Conservation (phyloP, 208 protist species). For the Trypanosoma conorhini region DNA sequence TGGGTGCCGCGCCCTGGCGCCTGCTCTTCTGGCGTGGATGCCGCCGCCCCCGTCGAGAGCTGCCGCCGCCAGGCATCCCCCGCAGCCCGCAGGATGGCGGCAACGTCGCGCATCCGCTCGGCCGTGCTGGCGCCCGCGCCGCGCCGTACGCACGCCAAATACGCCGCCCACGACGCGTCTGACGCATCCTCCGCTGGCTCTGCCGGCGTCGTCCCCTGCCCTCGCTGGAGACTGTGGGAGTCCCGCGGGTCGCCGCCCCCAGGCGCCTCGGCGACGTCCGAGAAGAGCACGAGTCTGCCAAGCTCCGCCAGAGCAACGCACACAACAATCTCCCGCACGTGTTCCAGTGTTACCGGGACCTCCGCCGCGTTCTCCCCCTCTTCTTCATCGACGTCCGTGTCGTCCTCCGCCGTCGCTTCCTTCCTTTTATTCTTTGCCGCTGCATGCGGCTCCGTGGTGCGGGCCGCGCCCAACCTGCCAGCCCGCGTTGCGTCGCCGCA, state of each 20-base stretch:
- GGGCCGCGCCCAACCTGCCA: background rate
- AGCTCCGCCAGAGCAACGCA: conserved; percentile 21
- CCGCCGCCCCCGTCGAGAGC: background rate
- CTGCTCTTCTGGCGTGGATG: background rate
- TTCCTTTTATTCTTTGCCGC: background rate
- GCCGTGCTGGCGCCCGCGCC: background rate
- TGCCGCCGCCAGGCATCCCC: conserved; percentile 10
- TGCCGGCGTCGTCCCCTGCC: background rate
- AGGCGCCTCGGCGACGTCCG: background rate
- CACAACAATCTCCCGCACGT: conserved; percentile 19
- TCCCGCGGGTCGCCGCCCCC: background rate
- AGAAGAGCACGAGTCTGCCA: conserved; percentile 2
- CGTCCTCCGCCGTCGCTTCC: background rate
- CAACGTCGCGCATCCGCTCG: conserved; percentile 15
- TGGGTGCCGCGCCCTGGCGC: background rate
- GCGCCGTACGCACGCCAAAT: background rate
- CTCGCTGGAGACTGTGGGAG: background rate
- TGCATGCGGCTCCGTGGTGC: background rate
- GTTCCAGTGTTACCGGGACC: background rate
- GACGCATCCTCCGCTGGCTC: background rate
- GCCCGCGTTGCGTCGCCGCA: background rate
- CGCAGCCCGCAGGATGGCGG: conserved; percentile 9
- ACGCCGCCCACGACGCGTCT: background rate
- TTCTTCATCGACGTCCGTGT: background rate
- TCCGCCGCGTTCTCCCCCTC: background rate